These are phyloP conservation scores for Lyophyllum shimeji DNA, from an alignment of 768 basidiomycete genomes.

Conservation along the genomic window DNA sequence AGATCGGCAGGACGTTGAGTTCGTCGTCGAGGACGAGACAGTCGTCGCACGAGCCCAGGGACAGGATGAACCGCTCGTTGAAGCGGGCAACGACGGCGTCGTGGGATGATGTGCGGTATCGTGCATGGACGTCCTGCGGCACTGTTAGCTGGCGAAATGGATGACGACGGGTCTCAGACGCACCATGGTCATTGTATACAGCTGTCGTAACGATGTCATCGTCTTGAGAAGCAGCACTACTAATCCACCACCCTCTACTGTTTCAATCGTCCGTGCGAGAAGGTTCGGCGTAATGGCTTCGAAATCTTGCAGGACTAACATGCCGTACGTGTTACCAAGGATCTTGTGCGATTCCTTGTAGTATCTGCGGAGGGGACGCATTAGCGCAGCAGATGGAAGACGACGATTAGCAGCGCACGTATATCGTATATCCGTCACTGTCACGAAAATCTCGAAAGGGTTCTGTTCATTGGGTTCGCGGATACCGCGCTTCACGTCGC, in stretches of 20 bases:
- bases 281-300: constrained; percentile 98
- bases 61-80: constrained; percentile 98
- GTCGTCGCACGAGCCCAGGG: constrained; percentile 88
- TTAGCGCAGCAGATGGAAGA: not conserved
- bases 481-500: constrained; percentile 92
- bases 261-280: constrained; percentile 95
- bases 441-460: constrained; percentile 97
- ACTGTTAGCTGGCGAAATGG: not conserved
- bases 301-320: constrained; percentile 96
- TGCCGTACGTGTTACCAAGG: constrained; percentile 95
- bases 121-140: constrained; percentile 88
- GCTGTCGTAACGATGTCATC: constrained; percentile 88
- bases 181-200: constrained; percentile 89
- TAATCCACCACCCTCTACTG: constrained; percentile 92
- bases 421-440: constrained; percentile 98
- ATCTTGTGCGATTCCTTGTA: constrained; percentile 21
- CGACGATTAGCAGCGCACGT: constrained; percentile 75
- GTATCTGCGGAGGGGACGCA: not conserved
- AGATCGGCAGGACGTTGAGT: constrained; percentile 95
- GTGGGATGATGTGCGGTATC: constrained; percentile 91
- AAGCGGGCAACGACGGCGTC: constrained; percentile 90
- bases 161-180: constrained; percentile 10
- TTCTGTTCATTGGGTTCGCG: constrained; percentile 94
- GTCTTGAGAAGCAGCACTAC: constrained; percentile 91
- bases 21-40: constrained; percentile 97